A percentile compares a stretch with the other conserved stretches of the same genome.
These are phyloP conservation scores for Fonsecaea erecta DNA, from an alignment of 2,329 filamentous ascomycete species.

Conservation along the genomic window DNA sequence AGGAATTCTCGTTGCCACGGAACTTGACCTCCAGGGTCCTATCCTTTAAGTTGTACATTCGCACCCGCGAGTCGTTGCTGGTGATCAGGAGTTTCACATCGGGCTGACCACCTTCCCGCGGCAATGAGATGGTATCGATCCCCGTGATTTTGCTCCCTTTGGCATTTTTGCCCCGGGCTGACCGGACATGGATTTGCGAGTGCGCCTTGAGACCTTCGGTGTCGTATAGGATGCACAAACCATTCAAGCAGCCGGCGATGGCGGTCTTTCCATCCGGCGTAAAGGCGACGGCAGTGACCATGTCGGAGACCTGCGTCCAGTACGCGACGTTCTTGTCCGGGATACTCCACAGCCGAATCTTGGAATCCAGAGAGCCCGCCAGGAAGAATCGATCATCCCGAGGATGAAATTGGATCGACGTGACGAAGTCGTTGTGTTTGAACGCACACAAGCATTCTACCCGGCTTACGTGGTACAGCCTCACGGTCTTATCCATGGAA, in stretches of 20 bases:
- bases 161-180: constrained; percentile 86
- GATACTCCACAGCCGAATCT: constrained; percentile 92
- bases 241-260: constrained; percentile 85
- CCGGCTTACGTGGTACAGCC: constrained; percentile 87
- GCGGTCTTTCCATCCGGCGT: constrained; percentile 88
- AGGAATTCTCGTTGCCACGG: constrained; percentile 86
- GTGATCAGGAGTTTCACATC: constrained; percentile 86
- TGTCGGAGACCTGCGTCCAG: constrained; percentile 74
- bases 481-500: constrained; percentile 97
- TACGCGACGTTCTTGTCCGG: constrained; percentile 93
- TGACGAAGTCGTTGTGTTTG: constrained; percentile 93
- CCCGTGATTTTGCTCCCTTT: constrained; percentile 98
- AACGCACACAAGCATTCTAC: constrained; percentile 89
- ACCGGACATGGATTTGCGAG: constrained; percentile 90
- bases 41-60: constrained; percentile 85
- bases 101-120: constrained; percentile 61
- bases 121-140: constrained; percentile 73
- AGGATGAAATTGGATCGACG: constrained; percentile 92
- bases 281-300: constrained; percentile 93
- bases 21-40: constrained; percentile 87
- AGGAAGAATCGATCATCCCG: constrained; percentile 95
- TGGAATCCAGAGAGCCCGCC: constrained; percentile 87
- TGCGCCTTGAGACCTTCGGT: constrained; percentile 85
- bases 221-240: constrained; percentile 86
- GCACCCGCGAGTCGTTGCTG: constrained; percentile 90